Evolutionary conservation across 371 early-diverging fungal species (phyloP), one percentile per base, ranked within the genome.

Genomic region (Mucor ambiguus): DNA sequence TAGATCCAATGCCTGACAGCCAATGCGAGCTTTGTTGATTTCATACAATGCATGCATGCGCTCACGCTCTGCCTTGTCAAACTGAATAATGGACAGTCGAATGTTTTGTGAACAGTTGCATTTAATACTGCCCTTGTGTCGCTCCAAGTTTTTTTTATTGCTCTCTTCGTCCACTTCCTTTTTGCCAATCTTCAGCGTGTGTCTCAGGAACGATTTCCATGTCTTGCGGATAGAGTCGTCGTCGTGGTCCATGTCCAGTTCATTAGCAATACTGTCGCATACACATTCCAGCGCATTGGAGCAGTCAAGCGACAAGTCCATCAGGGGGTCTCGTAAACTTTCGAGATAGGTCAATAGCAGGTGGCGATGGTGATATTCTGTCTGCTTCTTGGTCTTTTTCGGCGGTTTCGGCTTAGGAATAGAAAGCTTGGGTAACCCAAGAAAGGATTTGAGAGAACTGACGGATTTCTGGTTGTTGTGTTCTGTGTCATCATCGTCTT

Each of bases 321-420:
- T 78, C 28, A 88, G 56, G 3, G 88, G 88, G 33, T 83, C 84
- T 7, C 81, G 75, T 16, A 88, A 70, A 52, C 85, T 82, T 30
- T 84, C 85, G 28, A 88, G 30, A 44, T 86, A 88, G 2, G 78
- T 80, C 61, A 86, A 67, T n/a, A 88, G 71, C 11, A 88, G 57
- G 28, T 86, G 81, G 0, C 85, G 77, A 62, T 84, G 85, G 26
- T 80, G 75, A 41, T 75, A 83, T 6, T 85, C 82, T 1, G 83
- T 79, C 37, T 84, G 76, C 62, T 84, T 85, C 22, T 79, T 80
- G 14, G 79, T 66, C 46, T 83, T 83, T 37, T 67, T 61, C 0
- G 81, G 79, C 26, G 76, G 72, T 38, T 66, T 71, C 7, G 63
- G 66, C 18, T 68, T 66, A n/a, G 70, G 70, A 6, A 67, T 64